Evolutionary conservation across 306 rosid genomes (phyloP), one percentile per base, ranked within the genome.

Genomic region (Lathyrus sativus): DNA sequence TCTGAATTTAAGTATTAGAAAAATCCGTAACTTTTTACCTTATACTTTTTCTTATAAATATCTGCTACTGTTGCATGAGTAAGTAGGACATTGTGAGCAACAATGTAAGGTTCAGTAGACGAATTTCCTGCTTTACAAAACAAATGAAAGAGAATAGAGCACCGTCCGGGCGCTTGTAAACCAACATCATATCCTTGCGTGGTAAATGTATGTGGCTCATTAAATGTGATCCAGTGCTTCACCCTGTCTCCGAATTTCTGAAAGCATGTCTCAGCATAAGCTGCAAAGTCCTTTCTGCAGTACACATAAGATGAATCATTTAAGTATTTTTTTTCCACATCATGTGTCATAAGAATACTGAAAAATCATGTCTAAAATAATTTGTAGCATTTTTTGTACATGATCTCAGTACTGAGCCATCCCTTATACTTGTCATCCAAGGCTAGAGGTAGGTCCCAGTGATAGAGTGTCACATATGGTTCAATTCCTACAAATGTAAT

Each of bases 361-460:
- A 31, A 45, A 70, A 49, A 66, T 64, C 64, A 64, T 2, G 29
- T 41, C 42, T 9, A 72, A 37, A 17, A 38, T 24, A 11, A 57
- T 58, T 22, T 26, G 17, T 31, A 66, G 54, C 38, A 18, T 35
- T 72, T 4, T 24, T 4, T 29, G 7, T 90, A 95, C 99, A 88
- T 85, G 76, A 95, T 82, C 17, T 78, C 85, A 54, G 82, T 67
- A 77, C 77, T 80, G 9, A 95, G 96, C 99, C 99, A 95, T 60
- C 97, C 99, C 0, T 37, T 77, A 72, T 95, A 95, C 81, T 56
- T 85, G 89, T 95, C 91, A 62, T 84, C 95, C 73, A 90, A 76
- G 17, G 89, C 88, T 83, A 90, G 97, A 41, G 99, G 99, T 62
- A 90, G 84, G 77, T 95, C 99, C 99, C 97, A 95, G 35, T 95